phyloP scores from a whole-genome alignment of 768 basidiomycete genomes.

The Kwoniella sp. region DNA sequence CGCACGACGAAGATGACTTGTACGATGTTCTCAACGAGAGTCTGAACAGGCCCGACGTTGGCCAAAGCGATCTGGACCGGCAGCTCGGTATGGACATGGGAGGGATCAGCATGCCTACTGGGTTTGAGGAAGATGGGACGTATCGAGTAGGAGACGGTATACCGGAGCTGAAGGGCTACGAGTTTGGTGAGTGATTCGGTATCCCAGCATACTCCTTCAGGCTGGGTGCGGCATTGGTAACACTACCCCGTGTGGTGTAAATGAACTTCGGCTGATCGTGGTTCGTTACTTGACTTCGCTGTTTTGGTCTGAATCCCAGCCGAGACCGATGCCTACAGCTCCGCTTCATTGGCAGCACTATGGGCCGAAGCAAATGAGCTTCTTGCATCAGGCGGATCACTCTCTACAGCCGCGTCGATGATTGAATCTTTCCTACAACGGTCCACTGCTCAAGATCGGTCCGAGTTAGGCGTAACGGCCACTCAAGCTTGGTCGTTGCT shows the following conservation, averaged over 20 bases:
- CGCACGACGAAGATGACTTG: slow-evolving; percentile 51
- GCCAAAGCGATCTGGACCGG: slow-evolving; percentile 33
- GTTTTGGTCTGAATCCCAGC: background rate
- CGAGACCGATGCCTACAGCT: slow-evolving; percentile 1
- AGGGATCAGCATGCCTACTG: slow-evolving; percentile 4
- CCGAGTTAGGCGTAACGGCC: slow-evolving; percentile 53
- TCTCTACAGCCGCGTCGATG: slow-evolving; percentile 81
- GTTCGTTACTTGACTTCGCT: too few species aligned
- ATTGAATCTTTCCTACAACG: slow-evolving; percentile 79
- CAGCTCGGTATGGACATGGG: slow-evolving; percentile 17
- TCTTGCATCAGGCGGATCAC: slow-evolving; percentile 75
- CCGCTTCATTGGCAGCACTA: slow-evolving; percentile 13
- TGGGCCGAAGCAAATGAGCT: slow-evolving; percentile 69
- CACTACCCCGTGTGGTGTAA: too few species aligned
- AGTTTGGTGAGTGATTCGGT: slow-evolving; percentile 66
- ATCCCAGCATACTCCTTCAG: too few species aligned
- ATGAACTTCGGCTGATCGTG: too few species aligned
- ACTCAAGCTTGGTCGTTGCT: slow-evolving; percentile 88
- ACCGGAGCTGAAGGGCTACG: slow-evolving; percentile 71
- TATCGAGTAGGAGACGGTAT: slow-evolving; percentile 64
- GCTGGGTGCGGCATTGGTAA: too few species aligned
- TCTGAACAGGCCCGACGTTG: slow-evolving; percentile 39
- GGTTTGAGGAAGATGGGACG: slow-evolving; percentile 18
- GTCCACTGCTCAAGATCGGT: slow-evolving; percentile 20
- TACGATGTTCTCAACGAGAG: slow-evolving; percentile 51